Conservation (phyloP, 2,329 filamentous ascomycete species). For the Huntiella omanensis region DNA sequence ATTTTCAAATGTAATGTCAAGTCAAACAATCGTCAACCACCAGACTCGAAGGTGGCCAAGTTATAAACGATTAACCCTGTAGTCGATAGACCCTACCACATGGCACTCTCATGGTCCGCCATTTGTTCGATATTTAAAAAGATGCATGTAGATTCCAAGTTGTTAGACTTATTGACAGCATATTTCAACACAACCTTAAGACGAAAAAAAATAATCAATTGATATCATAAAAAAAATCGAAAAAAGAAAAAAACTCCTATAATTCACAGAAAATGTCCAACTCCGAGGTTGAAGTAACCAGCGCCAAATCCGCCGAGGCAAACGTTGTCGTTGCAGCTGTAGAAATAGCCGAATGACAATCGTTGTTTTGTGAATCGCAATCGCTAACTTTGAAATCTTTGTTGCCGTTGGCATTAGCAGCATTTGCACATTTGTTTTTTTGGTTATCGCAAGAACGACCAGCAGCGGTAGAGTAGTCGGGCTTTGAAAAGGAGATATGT, state of each 20-base stretch:
- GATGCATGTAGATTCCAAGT: no score
- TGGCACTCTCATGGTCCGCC: no score
- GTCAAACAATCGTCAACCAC: no score
- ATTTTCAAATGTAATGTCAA: no score
- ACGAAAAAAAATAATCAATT: neutral
- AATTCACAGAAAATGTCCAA: slow-evolving; percentile 29
- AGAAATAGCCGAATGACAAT: slow-evolving; percentile 20
- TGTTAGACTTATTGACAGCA: neutral
- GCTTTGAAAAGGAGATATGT: slow-evolving; percentile 15
- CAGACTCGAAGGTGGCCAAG: no score
- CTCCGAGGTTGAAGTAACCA: slow-evolving; percentile 23
- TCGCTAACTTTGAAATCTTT: slow-evolving; percentile 21
- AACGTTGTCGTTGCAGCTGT: slow-evolving; percentile 13
- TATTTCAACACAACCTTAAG: neutral
- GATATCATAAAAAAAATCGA: neutral
- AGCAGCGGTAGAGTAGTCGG: slow-evolving; percentile 24
- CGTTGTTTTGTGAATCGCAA: slow-evolving; percentile 25
- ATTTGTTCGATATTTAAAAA: no score
- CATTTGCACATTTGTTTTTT: slow-evolving; percentile 26
- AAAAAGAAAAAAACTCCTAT: slow-evolving; percentile 11
- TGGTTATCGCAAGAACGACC: slow-evolving; percentile 29
- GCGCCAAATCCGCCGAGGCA: slow-evolving; percentile 12
- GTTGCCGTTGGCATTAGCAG: slow-evolving; percentile 20
- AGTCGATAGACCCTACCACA: no score
- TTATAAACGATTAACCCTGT: no score